phyloP scores from a whole-genome alignment of 2,329 filamentous ascomycete genomes.

The Alternaria sp. region DNA sequence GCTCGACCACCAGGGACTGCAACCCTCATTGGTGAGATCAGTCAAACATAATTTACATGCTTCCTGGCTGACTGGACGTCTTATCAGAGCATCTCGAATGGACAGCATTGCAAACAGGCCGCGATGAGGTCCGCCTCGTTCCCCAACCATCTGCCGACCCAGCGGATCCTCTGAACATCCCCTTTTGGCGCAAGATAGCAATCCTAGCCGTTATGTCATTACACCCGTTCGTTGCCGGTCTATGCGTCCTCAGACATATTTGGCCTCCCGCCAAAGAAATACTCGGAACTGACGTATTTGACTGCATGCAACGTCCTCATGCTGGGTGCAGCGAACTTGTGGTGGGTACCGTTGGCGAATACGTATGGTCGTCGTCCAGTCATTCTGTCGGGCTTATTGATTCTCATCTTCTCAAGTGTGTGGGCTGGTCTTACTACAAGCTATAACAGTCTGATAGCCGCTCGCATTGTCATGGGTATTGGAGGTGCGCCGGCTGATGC shows the following conservation, averaged over 20 bases:
- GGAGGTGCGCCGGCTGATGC: constrained; percentile 52
- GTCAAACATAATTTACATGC: neutral
- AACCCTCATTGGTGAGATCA: constrained; percentile 49
- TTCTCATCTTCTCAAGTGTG: constrained; percentile 48
- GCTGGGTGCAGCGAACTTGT: constrained; percentile 52
- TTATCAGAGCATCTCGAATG: constrained; percentile 41
- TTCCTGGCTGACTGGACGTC: constrained; percentile 1
- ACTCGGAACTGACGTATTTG: constrained; percentile 49
- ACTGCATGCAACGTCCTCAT: constrained; percentile 53
- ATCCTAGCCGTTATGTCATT: constrained; percentile 52
- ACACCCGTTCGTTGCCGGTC: constrained; percentile 50
- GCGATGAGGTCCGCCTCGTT: constrained; percentile 51
- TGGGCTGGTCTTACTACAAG: constrained; percentile 53
- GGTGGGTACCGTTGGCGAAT: constrained; percentile 55
- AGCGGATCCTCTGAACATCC: constrained; percentile 54
- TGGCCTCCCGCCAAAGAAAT: constrained; percentile 41
- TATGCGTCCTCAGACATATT: constrained; percentile 46
- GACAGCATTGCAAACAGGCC: constrained; percentile 41
- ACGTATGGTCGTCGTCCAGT: constrained; percentile 53
- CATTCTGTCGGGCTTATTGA: constrained; percentile 47
- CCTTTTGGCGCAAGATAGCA: constrained; percentile 47
- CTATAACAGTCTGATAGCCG: constrained; percentile 51
- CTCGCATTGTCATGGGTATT: constrained; percentile 52
- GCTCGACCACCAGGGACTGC: constrained; percentile 54
- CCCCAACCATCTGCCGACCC: constrained; percentile 53